Conservation (phyloP, 805 yeast genomes). For the Saturnispora halmiae region DNA sequence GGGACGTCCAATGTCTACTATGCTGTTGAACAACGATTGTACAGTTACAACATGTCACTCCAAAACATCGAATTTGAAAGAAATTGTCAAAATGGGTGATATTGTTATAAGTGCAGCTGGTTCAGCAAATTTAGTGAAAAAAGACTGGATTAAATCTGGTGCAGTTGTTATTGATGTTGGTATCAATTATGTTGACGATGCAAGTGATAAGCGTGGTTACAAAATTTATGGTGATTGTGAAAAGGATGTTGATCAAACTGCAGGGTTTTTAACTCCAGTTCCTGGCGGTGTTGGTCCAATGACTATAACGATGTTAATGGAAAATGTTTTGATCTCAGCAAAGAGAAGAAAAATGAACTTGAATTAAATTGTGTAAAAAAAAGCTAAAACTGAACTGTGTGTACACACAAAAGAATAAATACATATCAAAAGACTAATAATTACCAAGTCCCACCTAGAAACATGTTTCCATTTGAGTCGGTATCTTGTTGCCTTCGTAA, state of each 20-base stretch:
- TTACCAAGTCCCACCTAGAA: slow-evolving; percentile 1
- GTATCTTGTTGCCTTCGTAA: not conserved
- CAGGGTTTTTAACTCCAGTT: slow-evolving; percentile 71
- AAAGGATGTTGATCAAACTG: slow-evolving; percentile 45
- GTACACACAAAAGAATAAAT: not conserved
- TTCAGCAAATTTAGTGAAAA: slow-evolving; percentile 57
- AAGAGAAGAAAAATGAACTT: not conserved
- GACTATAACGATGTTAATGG: slow-evolving; percentile 78
- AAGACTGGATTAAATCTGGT: slow-evolving; percentile 63
- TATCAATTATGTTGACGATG: slow-evolving; percentile 63
- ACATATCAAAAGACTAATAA: not conserved
- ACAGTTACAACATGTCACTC: slow-evolving; percentile 74
- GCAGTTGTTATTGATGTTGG: slow-evolving; percentile 77
- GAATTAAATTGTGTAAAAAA: not conserved
- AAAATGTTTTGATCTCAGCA: slow-evolving; percentile 64
- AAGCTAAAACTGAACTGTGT: not conserved
- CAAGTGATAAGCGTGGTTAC: slow-evolving; percentile 57
- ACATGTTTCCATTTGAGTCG: not conserved
- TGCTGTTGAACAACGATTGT: slow-evolving; percentile 62
- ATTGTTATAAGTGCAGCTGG: slow-evolving; percentile 76
- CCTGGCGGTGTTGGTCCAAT: slow-evolving; percentile 92
- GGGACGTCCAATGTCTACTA: slow-evolving; percentile 69
- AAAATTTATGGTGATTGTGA: slow-evolving; percentile 76
- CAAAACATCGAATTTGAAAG: slow-evolving; percentile 42
- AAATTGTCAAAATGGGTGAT: slow-evolving; percentile 52